Base-by-base conservation (phyloP, 2,329 filamentous ascomycete species). In the Curvularia hawaiiensis region DNA sequence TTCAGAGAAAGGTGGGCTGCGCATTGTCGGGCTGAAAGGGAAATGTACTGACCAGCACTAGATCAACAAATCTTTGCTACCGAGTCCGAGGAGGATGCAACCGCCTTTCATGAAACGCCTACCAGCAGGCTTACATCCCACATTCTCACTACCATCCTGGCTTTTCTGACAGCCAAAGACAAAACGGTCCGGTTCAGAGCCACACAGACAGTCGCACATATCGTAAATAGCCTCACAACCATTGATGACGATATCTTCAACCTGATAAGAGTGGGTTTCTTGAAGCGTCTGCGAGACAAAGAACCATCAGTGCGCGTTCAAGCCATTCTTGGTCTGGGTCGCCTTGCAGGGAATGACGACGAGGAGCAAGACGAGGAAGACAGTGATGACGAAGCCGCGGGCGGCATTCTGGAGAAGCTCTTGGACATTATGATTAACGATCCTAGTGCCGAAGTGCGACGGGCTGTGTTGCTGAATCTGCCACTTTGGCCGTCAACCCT, bases 241-340 rank as follows among this genome's bases (percentile, higher is more conserved):
- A 91, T 98, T 67, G 95, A 98, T 69, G 92, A 97, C 73, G 91
- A 95, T 48, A 79, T 97, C 11, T 99, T 96, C 74, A 88, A 92
- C 67, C 85, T 91, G 58, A 82, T 98, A 59, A 86, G 91, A 51
- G 84, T 91, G 52, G 90, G 89, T 0, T 80, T 99, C 38, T 79
- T 96, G 44, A 96, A 90, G 77, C 85, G 95, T 33, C 89, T 98
- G 50, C 88, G 92, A 64, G 95, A 99, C 78, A 98, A 97, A 77
- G 95, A 99, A 74, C 86, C 92, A 7, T 90, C 93, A 74, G 92
- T 99, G 9, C 88, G 95, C 58, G 88, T 95, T 6, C 95, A 99
- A 75, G 95, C 95, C 7, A 92, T 97, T 1, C 83, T 97, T 61
- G 94, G 93, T 4, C 83, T 99, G n/a, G 91, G 91, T 7, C 85